A percentile compares a stretch with the other conserved stretches of the same genome.
Evolutionary conservation across 2,329 filamentous ascomycete species (phyloP).

Genomic region (Xylaria sp.): DNA sequence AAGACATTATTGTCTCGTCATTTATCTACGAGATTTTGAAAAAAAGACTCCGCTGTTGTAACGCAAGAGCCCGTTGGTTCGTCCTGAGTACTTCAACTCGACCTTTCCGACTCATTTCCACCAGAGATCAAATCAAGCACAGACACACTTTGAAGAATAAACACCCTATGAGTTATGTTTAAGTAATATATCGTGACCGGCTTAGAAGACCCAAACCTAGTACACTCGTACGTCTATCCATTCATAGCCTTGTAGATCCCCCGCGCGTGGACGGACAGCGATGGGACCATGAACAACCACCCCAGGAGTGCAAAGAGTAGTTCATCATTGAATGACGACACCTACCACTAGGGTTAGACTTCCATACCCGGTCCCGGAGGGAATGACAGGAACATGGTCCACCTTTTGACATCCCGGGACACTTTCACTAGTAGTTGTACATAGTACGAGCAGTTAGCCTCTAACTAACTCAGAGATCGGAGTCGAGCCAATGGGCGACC

Average conservation of each 20-base stretch:
- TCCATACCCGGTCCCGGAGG: not conserved
- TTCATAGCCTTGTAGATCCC: slow-evolving; percentile 16
- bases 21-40: not conserved
- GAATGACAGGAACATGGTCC: not conserved
- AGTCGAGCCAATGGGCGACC: not conserved
- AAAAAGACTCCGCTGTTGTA: not conserved
- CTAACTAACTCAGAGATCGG: not conserved
- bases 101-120: not conserved
- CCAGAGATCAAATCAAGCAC: not conserved
- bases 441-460: not conserved
- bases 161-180: not conserved
- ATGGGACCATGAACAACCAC: not conserved
- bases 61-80: not conserved
- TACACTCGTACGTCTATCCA: slow-evolving; percentile 18
- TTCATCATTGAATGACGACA: not conserved
- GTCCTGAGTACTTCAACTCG: not conserved
- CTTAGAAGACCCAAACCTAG: not conserved
- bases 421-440: not conserved
- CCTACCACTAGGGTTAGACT: not conserved
- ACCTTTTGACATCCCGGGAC: not conserved
- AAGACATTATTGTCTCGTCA: too few relatives aligned
- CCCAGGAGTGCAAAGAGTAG: not conserved
- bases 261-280: not conserved
- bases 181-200: not conserved
- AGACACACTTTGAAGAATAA: not conserved